Conservation (phyloP, 2,329 filamentous ascomycete species). For the Leptodontidium sp. region DNA sequence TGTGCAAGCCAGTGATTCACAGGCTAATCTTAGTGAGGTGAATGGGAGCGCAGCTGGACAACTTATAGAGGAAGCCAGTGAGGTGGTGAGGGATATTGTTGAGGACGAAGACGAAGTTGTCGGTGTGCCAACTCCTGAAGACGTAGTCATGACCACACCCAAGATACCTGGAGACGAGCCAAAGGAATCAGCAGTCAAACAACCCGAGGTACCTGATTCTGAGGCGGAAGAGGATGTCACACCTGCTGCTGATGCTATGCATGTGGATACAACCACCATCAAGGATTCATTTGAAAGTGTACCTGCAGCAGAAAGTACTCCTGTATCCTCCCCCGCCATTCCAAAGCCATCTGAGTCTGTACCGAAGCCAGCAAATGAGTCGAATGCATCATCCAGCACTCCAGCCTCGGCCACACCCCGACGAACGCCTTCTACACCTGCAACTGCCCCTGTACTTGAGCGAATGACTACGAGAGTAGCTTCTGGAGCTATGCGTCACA, state of each 20-base stretch:
- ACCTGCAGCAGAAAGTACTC: constrained; percentile 24
- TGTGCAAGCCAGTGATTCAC: constrained; percentile 12
- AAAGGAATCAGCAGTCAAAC: constrained; percentile 26
- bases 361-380: constrained; percentile 21
- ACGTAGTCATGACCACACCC: constrained; percentile 18
- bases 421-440: constrained; percentile 41
- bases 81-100: constrained; percentile 39
- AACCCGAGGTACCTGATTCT: constrained; percentile 41
- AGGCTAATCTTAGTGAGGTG: neutral
- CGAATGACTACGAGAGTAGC: constrained; percentile 75
- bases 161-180: constrained; percentile 18
- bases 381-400: constrained; percentile 32
- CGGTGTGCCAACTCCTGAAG: constrained; percentile 37
- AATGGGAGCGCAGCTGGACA: constrained; percentile 17
- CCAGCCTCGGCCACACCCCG: constrained; percentile 36
- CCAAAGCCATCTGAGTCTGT: constrained; percentile 22
- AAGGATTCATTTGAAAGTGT: constrained; percentile 43
- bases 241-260: constrained; percentile 40
- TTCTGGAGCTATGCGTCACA: constrained; percentile 74
- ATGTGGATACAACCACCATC: constrained; percentile 40
- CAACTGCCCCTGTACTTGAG: constrained; percentile 51
- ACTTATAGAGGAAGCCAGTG: constrained; percentile 37
- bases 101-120: constrained; percentile 43
- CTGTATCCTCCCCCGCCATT: constrained; percentile 23
- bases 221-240: constrained; percentile 38